These are phyloP conservation scores for Hyaloscypha variabilis DNA, from an alignment of 495 filamentous ascomycete genomes.

Conservation along the genomic window DNA sequence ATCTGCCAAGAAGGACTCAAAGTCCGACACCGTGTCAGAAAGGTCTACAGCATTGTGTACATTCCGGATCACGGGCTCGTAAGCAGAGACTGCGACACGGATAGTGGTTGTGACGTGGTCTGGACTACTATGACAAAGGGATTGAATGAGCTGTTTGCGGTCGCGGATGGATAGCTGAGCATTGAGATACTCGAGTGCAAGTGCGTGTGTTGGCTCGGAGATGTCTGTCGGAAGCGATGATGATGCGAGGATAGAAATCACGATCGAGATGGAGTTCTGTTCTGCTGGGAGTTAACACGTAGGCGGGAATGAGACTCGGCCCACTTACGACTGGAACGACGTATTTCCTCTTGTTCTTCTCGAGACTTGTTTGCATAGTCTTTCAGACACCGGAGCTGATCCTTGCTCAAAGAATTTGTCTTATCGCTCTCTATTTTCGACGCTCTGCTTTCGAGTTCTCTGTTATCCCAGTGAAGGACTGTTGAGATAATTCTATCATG, in stretches of 20 bases:
- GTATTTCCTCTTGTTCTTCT: conserved; percentile 49
- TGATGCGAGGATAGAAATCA: conserved; percentile 49
- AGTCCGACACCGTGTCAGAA: conserved; percentile 55
- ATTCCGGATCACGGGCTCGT: conserved; percentile 66
- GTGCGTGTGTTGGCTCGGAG: conserved; percentile 51
- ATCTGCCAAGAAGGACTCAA: conserved; percentile 61
- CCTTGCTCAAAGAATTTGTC: conserved; percentile 45
- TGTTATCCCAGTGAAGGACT: conserved; percentile 61
- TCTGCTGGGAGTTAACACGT: background rate
- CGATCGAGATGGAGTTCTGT: conserved; percentile 45
- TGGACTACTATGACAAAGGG: conserved; percentile 58
- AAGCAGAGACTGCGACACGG: conserved; percentile 55
- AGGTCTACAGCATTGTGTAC: conserved; percentile 68
- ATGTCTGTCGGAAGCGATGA: conserved; percentile 36
- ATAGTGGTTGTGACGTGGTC: conserved; percentile 62
- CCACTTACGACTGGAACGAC: conserved; percentile 40
- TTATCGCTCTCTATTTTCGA: conserved; percentile 54
- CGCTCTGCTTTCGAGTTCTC: conserved; percentile 55
- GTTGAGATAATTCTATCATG: conserved; percentile 61
- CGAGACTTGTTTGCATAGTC: conserved; percentile 46
- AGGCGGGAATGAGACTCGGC: background rate
- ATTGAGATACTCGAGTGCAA: conserved; percentile 60
- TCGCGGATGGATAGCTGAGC: conserved; percentile 61
- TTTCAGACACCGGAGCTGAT: conserved; percentile 51
- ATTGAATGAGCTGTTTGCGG: conserved; percentile 58